Evolutionary conservation across 1,284 basidiomycete species (phyloP).

Genomic region (Athelia sp.): DNA sequence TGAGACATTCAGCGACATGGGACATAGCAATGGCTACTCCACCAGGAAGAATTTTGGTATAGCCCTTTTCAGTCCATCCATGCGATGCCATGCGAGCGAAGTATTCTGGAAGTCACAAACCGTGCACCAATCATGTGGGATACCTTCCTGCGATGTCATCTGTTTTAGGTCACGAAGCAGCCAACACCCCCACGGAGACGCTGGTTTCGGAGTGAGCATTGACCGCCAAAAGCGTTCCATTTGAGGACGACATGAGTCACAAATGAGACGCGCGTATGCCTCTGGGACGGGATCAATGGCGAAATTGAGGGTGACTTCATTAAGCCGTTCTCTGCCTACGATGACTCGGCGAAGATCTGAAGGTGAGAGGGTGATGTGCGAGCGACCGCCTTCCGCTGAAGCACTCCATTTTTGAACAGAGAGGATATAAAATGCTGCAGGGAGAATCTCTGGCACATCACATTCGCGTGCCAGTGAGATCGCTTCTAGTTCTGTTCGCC

Average conservation of each 20-base stretch:
- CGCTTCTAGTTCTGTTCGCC: slow-evolving; percentile 12
- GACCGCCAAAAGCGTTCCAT: slow-evolving; percentile 14
- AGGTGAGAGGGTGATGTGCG: slow-evolving; percentile 22
- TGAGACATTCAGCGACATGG: background rate
- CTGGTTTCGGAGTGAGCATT: slow-evolving; percentile 11
- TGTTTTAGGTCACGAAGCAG: slow-evolving; percentile 18
- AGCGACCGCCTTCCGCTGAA: slow-evolving; percentile 23
- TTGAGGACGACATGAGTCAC: slow-evolving; percentile 8
- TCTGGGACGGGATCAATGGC: slow-evolving; percentile 16
- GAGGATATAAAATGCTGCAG: slow-evolving; percentile 28
- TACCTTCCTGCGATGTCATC: slow-evolving; percentile 7
- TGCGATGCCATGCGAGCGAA: background rate
- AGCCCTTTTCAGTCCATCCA: background rate
- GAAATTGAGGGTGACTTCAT: slow-evolving; percentile 17
- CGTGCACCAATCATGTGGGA: background rate
- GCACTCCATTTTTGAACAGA: slow-evolving; percentile 24
- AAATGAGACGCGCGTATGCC: slow-evolving; percentile 7
- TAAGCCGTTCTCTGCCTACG: slow-evolving; percentile 25
- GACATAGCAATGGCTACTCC: background rate
- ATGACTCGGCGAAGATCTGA: slow-evolving; percentile 26
- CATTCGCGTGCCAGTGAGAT: slow-evolving; percentile 24
- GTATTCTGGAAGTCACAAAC: background rate
- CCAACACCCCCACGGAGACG: slow-evolving; percentile 19
- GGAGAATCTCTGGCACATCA: slow-evolving; percentile 24
- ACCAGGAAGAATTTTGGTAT: background rate